Evolutionary conservation across 2,329 filamentous ascomycete species (phyloP).

Genomic region (Aspergillus sp.): DNA sequence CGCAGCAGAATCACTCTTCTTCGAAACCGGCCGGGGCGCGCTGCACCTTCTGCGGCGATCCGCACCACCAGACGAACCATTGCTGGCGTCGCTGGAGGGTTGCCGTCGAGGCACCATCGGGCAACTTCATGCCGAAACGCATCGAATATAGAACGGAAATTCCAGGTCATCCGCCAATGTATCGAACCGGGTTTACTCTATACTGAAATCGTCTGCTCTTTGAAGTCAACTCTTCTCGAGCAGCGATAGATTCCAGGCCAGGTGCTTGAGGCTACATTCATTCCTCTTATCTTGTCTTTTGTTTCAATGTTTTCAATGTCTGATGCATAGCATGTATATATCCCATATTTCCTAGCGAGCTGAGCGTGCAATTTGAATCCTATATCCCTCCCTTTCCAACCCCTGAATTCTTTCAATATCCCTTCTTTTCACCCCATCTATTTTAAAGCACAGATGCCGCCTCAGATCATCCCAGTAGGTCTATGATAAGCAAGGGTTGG

Average conservation of each 20-base stretch:
- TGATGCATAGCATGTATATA: background rate
- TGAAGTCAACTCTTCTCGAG: background rate
- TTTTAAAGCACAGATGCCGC: background rate
- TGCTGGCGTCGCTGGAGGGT: constrained; percentile 27
- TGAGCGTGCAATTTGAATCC: background rate
- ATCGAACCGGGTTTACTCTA: constrained; percentile 24
- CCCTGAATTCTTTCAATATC: background rate
- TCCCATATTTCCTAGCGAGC: background rate
- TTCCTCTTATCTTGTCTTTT: background rate
- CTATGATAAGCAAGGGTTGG: constrained; percentile 31
- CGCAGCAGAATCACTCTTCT: constrained; percentile 2
- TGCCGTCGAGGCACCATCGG: constrained; percentile 24
- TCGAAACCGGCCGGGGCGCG: constrained; percentile 5
- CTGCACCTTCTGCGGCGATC: constrained; percentile 25
- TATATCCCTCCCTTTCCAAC: background rate
- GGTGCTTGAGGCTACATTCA: background rate
- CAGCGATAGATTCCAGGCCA: background rate
- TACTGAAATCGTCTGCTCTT: constrained; percentile 10
- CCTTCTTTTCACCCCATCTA: background rate
- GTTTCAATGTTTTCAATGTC: background rate
- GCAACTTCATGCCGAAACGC: constrained; percentile 22
- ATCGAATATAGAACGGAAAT: constrained; percentile 22
- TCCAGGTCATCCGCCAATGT: constrained; percentile 23
- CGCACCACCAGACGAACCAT: constrained; percentile 20
- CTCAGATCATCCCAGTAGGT: constrained; percentile 21